A percentile compares a stretch with the other conserved stretches of the same genome.
Evolutionary conservation across 2,329 filamentous ascomycete species (phyloP).

Genomic region (Aspergillus vadensis): DNA sequence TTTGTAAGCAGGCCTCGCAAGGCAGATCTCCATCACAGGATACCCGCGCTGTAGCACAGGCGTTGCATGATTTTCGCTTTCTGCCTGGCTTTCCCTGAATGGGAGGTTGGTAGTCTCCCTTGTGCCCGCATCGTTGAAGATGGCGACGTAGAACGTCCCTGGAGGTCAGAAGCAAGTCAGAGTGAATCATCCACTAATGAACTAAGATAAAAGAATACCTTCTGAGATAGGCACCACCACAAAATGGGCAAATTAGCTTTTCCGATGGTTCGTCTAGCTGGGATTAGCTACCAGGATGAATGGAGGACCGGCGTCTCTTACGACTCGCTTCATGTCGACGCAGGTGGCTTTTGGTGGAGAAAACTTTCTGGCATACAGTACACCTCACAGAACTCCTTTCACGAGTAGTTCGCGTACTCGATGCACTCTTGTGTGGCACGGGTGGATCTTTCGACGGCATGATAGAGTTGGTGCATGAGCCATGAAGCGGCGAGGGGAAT

Average conservation of each 20-base stretch:
- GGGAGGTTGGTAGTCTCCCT: background rate
- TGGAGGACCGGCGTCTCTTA: background rate
- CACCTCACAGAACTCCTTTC: background rate
- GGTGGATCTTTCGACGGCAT: too few species aligned
- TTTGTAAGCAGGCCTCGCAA: background rate
- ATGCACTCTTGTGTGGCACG: too few species aligned
- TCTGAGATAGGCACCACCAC: background rate
- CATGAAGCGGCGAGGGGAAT: too few species aligned
- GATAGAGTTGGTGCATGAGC: too few species aligned
- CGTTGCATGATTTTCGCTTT: background rate
- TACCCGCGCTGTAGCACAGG: background rate
- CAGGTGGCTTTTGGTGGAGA: background rate
- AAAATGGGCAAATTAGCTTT: background rate
- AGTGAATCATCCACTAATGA: too few species aligned
- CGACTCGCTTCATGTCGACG: slow-evolving; percentile 1
- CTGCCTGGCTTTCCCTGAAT: background rate
- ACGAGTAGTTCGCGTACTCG: too few species aligned
- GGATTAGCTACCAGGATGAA: background rate
- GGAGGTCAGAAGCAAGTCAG: background rate
- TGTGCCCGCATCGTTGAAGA: background rate
- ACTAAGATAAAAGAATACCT: background rate
- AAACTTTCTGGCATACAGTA: background rate
- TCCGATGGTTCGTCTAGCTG: background rate
- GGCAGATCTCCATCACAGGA: background rate
- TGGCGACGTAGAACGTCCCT: slow-evolving; percentile 2